Evolutionary conservation across 1,284 basidiomycete species (phyloP).

Genomic region (Jaminaea rosea): DNA sequence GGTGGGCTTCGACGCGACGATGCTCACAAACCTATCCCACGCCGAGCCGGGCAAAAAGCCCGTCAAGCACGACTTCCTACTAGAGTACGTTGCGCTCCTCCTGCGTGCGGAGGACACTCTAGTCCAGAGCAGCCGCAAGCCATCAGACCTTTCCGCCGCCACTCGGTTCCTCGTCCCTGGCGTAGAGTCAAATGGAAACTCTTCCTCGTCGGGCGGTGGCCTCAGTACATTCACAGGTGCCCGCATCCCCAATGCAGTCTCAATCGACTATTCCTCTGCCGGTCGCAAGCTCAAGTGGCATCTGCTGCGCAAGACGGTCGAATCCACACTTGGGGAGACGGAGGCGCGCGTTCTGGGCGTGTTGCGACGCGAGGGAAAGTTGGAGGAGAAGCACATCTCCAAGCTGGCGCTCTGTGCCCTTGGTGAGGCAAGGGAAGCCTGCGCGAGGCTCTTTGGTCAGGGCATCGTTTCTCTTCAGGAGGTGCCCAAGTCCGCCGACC

Average conservation of each 20-base stretch:
- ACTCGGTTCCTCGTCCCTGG: slow-evolving; percentile 45
- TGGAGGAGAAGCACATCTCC: slow-evolving; percentile 93
- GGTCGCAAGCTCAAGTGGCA: slow-evolving; percentile 62
- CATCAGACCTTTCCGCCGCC: neutral
- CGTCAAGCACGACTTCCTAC: slow-evolving; percentile 27
- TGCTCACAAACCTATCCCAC: no score
- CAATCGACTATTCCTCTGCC: slow-evolving; percentile 69
- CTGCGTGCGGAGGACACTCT: slow-evolving; percentile 66
- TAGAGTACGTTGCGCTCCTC: slow-evolving; percentile 63
- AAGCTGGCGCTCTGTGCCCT: slow-evolving; percentile 85
- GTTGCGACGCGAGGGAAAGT: slow-evolving; percentile 77
- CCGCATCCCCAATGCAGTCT: neutral
- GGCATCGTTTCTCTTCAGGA: slow-evolving; percentile 40
- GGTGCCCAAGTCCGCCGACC: slow-evolving; percentile 39
- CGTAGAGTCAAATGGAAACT: slow-evolving; percentile 56
- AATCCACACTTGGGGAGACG: slow-evolving; percentile 73
- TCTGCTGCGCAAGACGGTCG: slow-evolving; percentile 68
- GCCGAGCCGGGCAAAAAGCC: slow-evolving; percentile 10
- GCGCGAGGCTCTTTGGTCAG: slow-evolving; percentile 58
- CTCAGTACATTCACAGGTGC: neutral
- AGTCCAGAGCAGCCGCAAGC: neutral
- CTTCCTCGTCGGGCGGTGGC: slow-evolving; percentile 17
- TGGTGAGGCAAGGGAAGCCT: slow-evolving; percentile 72
- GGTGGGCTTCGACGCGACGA: no score
- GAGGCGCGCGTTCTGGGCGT: slow-evolving; percentile 76